Evolutionary conservation across 2,329 filamentous ascomycete species (phyloP).

Genomic region (Colletotrichum australisinense): DNA sequence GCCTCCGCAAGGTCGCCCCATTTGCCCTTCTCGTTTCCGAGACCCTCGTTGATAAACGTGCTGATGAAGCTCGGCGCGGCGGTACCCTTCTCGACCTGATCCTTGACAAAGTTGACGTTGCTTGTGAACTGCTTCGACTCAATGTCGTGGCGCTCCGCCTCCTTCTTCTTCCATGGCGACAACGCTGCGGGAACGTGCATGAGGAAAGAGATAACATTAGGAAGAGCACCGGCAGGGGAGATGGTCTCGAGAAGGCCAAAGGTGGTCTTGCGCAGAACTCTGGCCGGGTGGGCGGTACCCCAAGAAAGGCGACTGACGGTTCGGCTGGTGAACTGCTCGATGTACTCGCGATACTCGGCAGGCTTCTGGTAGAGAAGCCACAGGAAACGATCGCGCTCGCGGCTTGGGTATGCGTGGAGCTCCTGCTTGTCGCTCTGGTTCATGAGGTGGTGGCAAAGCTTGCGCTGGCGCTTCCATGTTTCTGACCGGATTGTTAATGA

Average conservation of each 20-base stretch:
- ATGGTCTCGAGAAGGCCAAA: conserved; percentile 59
- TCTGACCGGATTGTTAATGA: conserved; percentile 42
- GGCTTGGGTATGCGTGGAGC: conserved; percentile 55
- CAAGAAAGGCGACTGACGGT: conserved; percentile 58
- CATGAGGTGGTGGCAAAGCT: conserved; percentile 58
- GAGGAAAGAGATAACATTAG: conserved; percentile 53
- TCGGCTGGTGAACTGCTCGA: conserved; percentile 60
- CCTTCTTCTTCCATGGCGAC: conserved; percentile 58
- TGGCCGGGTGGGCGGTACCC: conserved; percentile 54
- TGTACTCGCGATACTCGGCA: conserved; percentile 55
- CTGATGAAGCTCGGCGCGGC: conserved; percentile 54
- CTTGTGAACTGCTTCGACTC: conserved; percentile 52
- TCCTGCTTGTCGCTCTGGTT: conserved; percentile 46
- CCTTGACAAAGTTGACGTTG: conserved; percentile 50
- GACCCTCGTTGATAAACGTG: conserved; percentile 50
- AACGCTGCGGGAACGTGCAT: conserved; percentile 50
- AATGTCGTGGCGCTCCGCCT: conserved; percentile 51
- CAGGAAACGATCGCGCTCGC: conserved; percentile 58
- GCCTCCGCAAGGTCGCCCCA: conserved; percentile 51
- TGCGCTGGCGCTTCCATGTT: conserved; percentile 61
- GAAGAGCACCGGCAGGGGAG: conserved; percentile 56
- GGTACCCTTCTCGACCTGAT: conserved; percentile 44
- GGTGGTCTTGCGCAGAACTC: conserved; percentile 55
- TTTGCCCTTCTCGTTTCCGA: conserved; percentile 41
- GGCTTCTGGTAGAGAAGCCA: conserved; percentile 53